Base-by-base conservation (phyloP, 768 basidiomycete genomes). In the Tremella yokohamensis region DNA sequence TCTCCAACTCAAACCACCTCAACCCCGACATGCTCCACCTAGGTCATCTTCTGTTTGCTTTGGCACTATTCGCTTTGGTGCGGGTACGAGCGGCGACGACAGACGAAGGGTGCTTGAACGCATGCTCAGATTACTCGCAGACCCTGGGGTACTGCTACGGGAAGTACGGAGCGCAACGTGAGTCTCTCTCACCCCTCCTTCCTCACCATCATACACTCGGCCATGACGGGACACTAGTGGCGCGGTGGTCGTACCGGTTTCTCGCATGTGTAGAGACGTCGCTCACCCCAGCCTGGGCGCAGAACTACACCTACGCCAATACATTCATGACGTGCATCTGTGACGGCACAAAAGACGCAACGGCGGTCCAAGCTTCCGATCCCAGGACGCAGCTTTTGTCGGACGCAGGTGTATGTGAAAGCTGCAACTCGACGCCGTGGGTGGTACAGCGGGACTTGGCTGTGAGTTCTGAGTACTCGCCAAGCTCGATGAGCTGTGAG, bases 81-180 rank as follows among this genome's bases (percentile, higher is more conserved):
- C 29, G n/a, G n/a, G 29, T 34, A 34, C 29, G 42, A 16, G 58
- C 59, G 16, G 56, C 49, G 3, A 57, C 53, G 4, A 60, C 61
- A 18, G 69, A 70, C 51, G n/a, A 29, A 24, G 40, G 18, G 2
- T 68, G 69, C 42, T 44, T 64, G 8, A 40, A 58, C 24, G 52
- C 60, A 2, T 71, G 69, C 58, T 63, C 69, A 1, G 64, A 68
- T 34, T 68, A 63, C 61, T 65, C 66, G 1, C 54, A 67, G 13
- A 53, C 55, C 2, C 34, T 68, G 38, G 69, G 69, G 11, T 51
- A 64, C 47, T 71, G 66, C 49, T 34, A 61, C 18, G 59, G 26
- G 1, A 20, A 40, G 16, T 71, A 60, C 51, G 57, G 57, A n/a
- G 51, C 58, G 37, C 25, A 49, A 8, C 62, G 69, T 68, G 49